phyloP scores from a whole-genome alignment of 1,139 yeast species.

The Taphrina populina region DNA sequence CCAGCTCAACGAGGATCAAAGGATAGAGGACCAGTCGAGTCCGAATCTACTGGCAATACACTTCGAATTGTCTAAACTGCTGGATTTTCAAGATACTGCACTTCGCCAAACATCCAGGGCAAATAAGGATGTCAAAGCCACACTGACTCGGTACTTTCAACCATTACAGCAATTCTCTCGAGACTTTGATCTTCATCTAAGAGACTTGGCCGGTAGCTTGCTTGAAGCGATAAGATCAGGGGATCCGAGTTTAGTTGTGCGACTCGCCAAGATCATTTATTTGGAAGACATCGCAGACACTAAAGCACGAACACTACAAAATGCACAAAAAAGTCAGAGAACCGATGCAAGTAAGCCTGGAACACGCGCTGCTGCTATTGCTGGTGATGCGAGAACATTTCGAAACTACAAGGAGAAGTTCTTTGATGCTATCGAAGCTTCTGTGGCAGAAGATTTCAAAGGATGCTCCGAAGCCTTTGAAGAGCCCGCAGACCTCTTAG shows the following conservation, averaged over 20 bases:
- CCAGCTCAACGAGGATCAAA: constrained; percentile 54
- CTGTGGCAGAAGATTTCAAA: constrained; percentile 64
- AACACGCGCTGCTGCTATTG: constrained; percentile 17
- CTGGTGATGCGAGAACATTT: constrained; percentile 43
- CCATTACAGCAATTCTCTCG: constrained; percentile 55
- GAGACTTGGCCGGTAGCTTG: constrained; percentile 59
- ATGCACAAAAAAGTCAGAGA: constrained; percentile 42
- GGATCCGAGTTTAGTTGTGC: constrained; percentile 65
- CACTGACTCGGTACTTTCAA: constrained; percentile 60
- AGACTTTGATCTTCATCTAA: constrained; percentile 64
- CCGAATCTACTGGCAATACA: constrained; percentile 67
- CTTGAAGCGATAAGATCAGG: constrained; percentile 70
- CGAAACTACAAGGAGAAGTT: constrained; percentile 69
- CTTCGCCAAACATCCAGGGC: constrained; percentile 55
- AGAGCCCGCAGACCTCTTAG: constrained; percentile 54
- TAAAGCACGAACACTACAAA: constrained; percentile 44
- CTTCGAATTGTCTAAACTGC: constrained; percentile 62
- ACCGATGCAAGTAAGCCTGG: constrained; percentile 25
- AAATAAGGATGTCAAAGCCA: constrained; percentile 68
- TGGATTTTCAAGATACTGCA: constrained; percentile 79
- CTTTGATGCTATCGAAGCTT: constrained; percentile 58
- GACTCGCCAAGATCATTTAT: constrained; percentile 74
- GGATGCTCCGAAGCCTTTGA: constrained; percentile 62
- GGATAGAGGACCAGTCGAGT: constrained; percentile 55
- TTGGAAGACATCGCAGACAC: constrained; percentile 74